phyloP scores from a whole-genome alignment of 768 basidiomycete genomes.

The Daedaleopsis sinensis region DNA sequence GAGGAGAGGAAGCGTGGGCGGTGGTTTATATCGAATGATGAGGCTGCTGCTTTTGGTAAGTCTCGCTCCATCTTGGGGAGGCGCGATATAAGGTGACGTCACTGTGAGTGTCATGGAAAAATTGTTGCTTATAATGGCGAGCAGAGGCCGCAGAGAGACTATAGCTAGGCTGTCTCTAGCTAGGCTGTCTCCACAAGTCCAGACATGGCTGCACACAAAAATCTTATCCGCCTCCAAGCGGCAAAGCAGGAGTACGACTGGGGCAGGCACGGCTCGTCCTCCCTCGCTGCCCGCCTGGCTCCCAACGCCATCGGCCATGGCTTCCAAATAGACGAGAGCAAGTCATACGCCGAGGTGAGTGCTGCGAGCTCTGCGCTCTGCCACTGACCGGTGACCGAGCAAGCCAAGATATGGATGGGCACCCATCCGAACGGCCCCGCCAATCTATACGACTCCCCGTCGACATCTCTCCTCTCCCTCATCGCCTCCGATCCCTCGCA shows the following conservation, averaged over 20 bases:
- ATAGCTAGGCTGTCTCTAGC: too few species aligned
- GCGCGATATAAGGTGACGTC: neutral
- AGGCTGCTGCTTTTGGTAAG: neutral
- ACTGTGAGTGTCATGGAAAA: neutral
- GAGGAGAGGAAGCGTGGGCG: too few species aligned
- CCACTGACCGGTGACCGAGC: neutral
- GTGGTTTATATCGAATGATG: neutral
- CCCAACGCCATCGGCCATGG: slow-evolving; percentile 28
- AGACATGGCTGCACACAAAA: slow-evolving; percentile 8
- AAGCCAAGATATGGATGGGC: slow-evolving; percentile 64
- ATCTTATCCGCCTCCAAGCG: slow-evolving; percentile 30
- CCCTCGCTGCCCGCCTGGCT: slow-evolving; percentile 52
- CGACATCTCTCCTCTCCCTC: slow-evolving; percentile 38
- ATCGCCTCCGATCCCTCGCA: slow-evolving; percentile 27
- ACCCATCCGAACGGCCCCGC: slow-evolving; percentile 57
- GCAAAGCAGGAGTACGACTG: slow-evolving; percentile 51
- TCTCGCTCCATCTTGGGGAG: too few species aligned
- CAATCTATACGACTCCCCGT: slow-evolving; percentile 29
- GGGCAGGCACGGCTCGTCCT: slow-evolving; percentile 52
- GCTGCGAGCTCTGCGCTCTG: neutral
- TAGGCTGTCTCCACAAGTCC: too few species aligned
- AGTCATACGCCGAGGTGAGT: slow-evolving; percentile 59
- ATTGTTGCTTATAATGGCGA: neutral
- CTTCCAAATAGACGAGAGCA: slow-evolving; percentile 45
- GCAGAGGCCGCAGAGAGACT: too few species aligned